Conservation (phyloP, 2,329 filamentous ascomycete genomes). For the Pseudogymnoascus sp. region DNA sequence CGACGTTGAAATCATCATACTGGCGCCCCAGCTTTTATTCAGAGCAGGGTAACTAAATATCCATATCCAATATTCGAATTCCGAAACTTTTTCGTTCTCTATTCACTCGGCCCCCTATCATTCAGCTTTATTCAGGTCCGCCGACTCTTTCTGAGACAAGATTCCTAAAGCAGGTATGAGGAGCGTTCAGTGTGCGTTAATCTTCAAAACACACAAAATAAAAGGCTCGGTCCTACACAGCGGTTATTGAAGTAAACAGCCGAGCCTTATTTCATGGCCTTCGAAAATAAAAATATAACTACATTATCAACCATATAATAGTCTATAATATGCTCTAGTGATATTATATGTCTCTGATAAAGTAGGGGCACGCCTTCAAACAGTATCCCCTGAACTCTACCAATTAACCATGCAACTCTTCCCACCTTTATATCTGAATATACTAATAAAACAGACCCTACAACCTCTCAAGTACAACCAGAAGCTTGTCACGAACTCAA, state of each 20-base stretch:
- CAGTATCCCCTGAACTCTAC: neutral
- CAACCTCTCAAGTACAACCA: neutral
- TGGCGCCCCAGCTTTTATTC: neutral
- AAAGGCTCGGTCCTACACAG: neutral
- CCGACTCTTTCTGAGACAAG: neutral
- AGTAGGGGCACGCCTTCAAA: no score
- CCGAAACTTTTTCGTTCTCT: neutral
- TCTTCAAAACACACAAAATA: neutral
- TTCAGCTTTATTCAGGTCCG: neutral
- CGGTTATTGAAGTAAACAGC: neutral
- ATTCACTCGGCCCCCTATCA: neutral
- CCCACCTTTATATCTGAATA: neutral
- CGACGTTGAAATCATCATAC: neutral
- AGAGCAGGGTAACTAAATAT: neutral
- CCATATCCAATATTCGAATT: neutral
- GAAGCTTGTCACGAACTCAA: no score
- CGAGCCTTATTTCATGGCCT: neutral
- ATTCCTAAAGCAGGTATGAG: neutral
- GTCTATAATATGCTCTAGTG: neutral
- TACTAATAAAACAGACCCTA: neutral
- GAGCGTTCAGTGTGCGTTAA: neutral
- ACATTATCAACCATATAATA: neutral
- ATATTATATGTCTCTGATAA: neutral
- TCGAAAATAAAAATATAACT: neutral
- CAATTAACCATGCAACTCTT: neutral